A percentile compares a stretch with the other conserved stretches of the same genome.
Conservation (phyloP, 768 basidiomycete genomes). For the Tricholoma hemisulphureum region DNA sequence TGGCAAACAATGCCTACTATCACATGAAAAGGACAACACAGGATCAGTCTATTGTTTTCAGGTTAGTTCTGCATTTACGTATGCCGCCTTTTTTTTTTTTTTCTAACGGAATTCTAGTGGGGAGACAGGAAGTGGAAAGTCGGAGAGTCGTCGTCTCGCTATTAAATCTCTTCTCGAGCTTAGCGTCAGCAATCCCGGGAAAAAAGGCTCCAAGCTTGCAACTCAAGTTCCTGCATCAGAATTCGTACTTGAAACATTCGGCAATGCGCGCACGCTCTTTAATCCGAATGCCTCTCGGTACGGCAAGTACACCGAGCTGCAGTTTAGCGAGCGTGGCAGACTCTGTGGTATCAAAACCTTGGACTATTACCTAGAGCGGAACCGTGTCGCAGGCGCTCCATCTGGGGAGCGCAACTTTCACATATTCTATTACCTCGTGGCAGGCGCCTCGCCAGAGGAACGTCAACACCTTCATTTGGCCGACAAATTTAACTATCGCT, state of each 20-base stretch:
- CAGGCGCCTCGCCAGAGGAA: conserved; percentile 88
- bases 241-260: conserved; percentile 94
- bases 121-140: conserved; percentile 92
- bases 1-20: conserved; percentile 90
- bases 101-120: conserved; percentile 52
- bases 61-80: conserved; percentile 44
- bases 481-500: conserved; percentile 81
- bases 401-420: conserved; percentile 97
- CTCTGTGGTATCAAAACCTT: conserved; percentile 90
- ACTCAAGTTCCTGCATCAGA: conserved; percentile 87
- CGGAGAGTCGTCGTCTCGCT: conserved; percentile 84
- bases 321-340: conserved; percentile 91
- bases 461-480: conserved; percentile 81
- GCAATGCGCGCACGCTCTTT: conserved; percentile 86
- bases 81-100: conserved; percentile 1
- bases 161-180: conserved; percentile 93
- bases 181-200: conserved; percentile 82
- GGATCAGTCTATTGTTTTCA: conserved; percentile 88
- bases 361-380: conserved; percentile 93
- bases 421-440: conserved; percentile 95
- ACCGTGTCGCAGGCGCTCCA: conserved; percentile 82
- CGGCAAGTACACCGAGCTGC: conserved; percentile 97
- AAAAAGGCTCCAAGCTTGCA: conserved; percentile 90
- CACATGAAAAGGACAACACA: conserved; percentile 93
- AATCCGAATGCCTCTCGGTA: conserved; percentile 96